Evolutionary conservation across 768 basidiomycete species (phyloP), one percentile per base, ranked within the genome.

Genomic region (Xerocomellus amylosporus): DNA sequence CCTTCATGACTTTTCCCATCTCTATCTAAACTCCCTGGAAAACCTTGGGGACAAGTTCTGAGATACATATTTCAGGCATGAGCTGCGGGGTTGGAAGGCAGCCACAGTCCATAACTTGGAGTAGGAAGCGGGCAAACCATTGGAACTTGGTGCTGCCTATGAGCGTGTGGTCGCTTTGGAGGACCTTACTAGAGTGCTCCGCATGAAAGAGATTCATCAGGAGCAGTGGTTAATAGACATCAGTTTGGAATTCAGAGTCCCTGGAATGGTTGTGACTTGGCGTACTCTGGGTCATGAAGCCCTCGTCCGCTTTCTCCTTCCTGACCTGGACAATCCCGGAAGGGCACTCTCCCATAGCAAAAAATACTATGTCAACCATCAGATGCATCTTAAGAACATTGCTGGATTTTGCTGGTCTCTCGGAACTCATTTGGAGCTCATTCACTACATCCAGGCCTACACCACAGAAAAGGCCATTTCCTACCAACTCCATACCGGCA

Each of bases 401-500:
- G 15, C 54, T 3, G 55, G 52, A 0, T 55, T 62, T 8, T 5
- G 33, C 0, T 61, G 50, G 40, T 20, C 33, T 0, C 43, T 45
- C 0, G 19, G 37, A 3, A 6, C 2, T 1, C 14, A 28, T 1
- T 38, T 34, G 1, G 6, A 47, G 0, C 15, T 7, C 8, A 5
- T 53, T 4, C 2, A 1, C 2, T 62, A 61, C 5, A 6, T 62
- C 1, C 55, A 60, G 4, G 54, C 46, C 0, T 62, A 62, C 2
- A 58, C 53, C 0, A 62, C 55, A 0, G 47, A 61, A 14, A 62
- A 61, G 9, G 13, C 36, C 0, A 22, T 61, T 0, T 49, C 50
- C 0, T 61, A 62, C n/a, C 61, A 61, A 17, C 55, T 61, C 3
- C 55, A 62, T 7, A 2, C 34, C 0, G 39, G 53, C 0, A 33